phyloP scores from a whole-genome alignment of 2,329 filamentous ascomycete species.

The Penicillium sp. region DNA sequence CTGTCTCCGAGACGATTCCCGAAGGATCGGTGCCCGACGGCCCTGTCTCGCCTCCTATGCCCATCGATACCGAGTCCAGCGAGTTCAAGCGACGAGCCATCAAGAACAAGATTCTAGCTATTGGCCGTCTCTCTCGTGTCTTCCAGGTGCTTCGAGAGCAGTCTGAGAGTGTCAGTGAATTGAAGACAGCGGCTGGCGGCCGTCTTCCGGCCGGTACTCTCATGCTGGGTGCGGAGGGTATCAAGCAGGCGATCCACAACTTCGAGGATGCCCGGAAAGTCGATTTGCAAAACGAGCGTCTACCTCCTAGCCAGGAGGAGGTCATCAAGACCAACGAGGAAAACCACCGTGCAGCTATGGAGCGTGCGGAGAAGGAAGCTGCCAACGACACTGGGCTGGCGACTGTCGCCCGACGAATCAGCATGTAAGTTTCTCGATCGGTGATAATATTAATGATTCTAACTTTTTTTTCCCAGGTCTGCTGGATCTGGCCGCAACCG shows the following conservation, averaged over 20 bases:
- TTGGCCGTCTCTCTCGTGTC: slow-evolving; percentile 91
- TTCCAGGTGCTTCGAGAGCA: slow-evolving; percentile 98
- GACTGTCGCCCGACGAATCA: slow-evolving; percentile 83
- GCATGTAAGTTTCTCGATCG: slow-evolving; percentile 70
- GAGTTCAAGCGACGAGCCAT: slow-evolving; percentile 95
- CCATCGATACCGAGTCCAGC: slow-evolving; percentile 76
- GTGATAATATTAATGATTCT: slow-evolving; percentile 1
- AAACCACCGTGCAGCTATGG: slow-evolving; percentile 77
- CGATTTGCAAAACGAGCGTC: slow-evolving; percentile 90
- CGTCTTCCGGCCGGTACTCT: slow-evolving; percentile 91
- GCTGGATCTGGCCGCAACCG: slow-evolving; percentile 39
- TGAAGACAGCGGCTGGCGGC: slow-evolving; percentile 94
- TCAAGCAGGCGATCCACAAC: slow-evolving; percentile 95
- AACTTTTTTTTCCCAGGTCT: slow-evolving; percentile 32
- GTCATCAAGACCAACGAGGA: slow-evolving; percentile 80
- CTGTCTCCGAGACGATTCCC: slow-evolving; percentile 51
- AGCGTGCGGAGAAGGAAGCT: slow-evolving; percentile 82
- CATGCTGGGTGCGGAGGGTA: slow-evolving; percentile 96
- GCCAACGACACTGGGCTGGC: slow-evolving; percentile 89
- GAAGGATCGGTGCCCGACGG: slow-evolving; percentile 44
- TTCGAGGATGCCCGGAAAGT: slow-evolving; percentile 98
- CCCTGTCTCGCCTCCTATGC: slow-evolving; percentile 71
- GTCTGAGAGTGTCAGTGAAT: slow-evolving; percentile 91
- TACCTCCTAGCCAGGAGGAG: slow-evolving; percentile 91
- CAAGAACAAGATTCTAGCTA: slow-evolving; percentile 99